Percentiles rank a stretch among this genome's conserved stretches.
These are phyloP conservation scores for Gaertneriomyces sp. DNA, from an alignment of 192 early-diverging fungal genomes.

Conservation along the genomic window DNA sequence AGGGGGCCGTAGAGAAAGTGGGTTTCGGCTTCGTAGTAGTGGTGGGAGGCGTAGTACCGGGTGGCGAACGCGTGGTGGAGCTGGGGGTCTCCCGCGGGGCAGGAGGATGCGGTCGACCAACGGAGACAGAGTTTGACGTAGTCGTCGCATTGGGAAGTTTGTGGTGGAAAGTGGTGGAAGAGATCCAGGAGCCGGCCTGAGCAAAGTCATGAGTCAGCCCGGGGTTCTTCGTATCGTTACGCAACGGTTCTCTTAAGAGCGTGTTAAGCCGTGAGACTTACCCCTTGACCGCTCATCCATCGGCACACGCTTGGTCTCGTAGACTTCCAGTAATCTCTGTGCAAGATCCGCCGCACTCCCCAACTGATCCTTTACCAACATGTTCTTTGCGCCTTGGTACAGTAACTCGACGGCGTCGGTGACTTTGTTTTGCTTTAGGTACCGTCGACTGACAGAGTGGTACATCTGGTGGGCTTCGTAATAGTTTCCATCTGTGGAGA, in stretches of 20 bases:
- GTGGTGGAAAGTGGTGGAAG: conserved; percentile 56
- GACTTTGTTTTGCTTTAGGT: conserved; percentile 84
- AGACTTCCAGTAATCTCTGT: conserved; percentile 78
- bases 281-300: conserved; percentile 69
- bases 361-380: conserved; percentile 75
- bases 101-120: conserved; percentile 62
- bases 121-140: conserved; percentile 44
- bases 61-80: conserved; percentile 72
- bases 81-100: conserved; percentile 56
- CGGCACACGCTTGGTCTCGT: conserved; percentile 59
- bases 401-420: conserved; percentile 73
- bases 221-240: not conserved
- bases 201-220: not conserved
- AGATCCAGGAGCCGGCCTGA: conserved; percentile 62
- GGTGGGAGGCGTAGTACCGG: conserved; percentile 63
- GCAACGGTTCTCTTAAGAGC: not conserved
- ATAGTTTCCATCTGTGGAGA: conserved; percentile 70
- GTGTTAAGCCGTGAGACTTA: conserved; percentile 23
- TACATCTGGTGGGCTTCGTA: conserved; percentile 98
- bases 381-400: conserved; percentile 70
- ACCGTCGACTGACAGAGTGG: conserved; percentile 83
- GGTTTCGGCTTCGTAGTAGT: conserved; percentile 76
- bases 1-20: conserved; percentile 82
- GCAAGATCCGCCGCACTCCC: conserved; percentile 81
- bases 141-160: conserved; percentile 45